These are phyloP conservation scores for Pouteria glomerata DNA, from an alignment of 148 eudicot species.

Conservation along the genomic window DNA sequence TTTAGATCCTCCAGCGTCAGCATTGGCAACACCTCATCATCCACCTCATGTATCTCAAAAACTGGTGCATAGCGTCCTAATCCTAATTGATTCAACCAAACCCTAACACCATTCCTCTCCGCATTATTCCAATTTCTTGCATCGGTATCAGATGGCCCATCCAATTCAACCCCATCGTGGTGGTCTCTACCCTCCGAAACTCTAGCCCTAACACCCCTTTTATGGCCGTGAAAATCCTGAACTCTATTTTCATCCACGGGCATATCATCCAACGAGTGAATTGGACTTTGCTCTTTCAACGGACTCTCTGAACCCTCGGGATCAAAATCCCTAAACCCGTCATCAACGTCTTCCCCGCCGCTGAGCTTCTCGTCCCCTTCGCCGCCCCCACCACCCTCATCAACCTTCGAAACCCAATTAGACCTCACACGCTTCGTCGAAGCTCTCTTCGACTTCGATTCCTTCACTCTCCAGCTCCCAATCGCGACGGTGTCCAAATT, in stretches of 20 bases:
- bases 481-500: slow-evolving; percentile 5
- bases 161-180: slow-evolving; percentile 30
- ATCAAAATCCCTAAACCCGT: slow-evolving; percentile 35
- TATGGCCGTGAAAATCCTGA: slow-evolving; percentile 19
- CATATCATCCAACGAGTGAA: slow-evolving; percentile 32
- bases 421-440: slow-evolving; percentile 12
- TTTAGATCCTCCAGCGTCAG: slow-evolving; percentile 70
- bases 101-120: slow-evolving; percentile 48
- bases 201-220: slow-evolving; percentile 23
- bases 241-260: slow-evolving; percentile 13
- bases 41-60: slow-evolving; percentile 70
- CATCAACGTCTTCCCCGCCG: slow-evolving; percentile 20
- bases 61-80: slow-evolving; percentile 53
- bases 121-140: slow-evolving; percentile 19
- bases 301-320: slow-evolving; percentile 33
- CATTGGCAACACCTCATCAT: slow-evolving; percentile 69
- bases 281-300: slow-evolving; percentile 35
- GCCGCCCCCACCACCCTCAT: background rate
- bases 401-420: background rate
- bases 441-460: slow-evolving; percentile 9
- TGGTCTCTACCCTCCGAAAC: slow-evolving; percentile 26
- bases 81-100: slow-evolving; percentile 51
- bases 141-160: slow-evolving; percentile 27
- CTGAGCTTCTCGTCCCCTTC: slow-evolving; percentile 17
- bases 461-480: slow-evolving; percentile 15